Conservation (phyloP, 2,329 filamentous ascomycete genomes). For the Septoria petroselini region DNA sequence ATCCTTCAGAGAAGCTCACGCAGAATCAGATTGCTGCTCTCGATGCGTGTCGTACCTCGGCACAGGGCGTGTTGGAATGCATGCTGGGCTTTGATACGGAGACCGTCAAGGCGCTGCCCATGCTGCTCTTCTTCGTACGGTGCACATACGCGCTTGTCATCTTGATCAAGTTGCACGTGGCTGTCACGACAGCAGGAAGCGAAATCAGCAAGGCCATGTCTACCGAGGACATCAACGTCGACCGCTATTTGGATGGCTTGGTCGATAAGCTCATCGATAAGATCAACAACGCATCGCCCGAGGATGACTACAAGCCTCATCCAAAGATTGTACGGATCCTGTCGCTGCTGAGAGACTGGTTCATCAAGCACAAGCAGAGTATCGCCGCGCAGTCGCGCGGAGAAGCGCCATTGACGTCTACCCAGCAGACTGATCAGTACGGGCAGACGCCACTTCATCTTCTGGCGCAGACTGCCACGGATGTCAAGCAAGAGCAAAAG, state of each 20-base stretch:
- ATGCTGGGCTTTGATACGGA: constrained; percentile 51
- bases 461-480: constrained; percentile 28
- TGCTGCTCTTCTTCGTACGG: constrained; percentile 49
- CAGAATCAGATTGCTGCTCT: constrained; percentile 49
- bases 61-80: constrained; percentile 48
- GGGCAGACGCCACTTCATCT: constrained; percentile 28
- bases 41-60: constrained; percentile 46
- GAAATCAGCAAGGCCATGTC: constrained; percentile 52
- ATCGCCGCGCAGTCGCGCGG: constrained; percentile 25
- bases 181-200: constrained; percentile 47
- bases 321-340: constrained; percentile 50
- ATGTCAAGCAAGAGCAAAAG: constrained; percentile 15
- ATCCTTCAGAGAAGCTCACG: constrained; percentile 42
- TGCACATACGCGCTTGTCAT: constrained; percentile 57
- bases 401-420: constrained; percentile 19
- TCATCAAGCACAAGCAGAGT: constrained; percentile 39
- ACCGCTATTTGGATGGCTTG: constrained; percentile 47
- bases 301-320: constrained; percentile 39
- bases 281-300: constrained; percentile 20
- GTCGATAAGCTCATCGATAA: constrained; percentile 46
- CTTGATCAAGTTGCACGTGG: constrained; percentile 60
- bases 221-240: constrained; percentile 48
- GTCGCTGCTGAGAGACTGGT: constrained; percentile 46
- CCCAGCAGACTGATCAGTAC: constrained; percentile 8
- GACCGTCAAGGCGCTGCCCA: constrained; percentile 44